Percentiles rank a stretch among this genome's conserved stretches.
phyloP scores from a whole-genome alignment of 192 early-diverging fungal genomes.

The Backusella australiensis region DNA sequence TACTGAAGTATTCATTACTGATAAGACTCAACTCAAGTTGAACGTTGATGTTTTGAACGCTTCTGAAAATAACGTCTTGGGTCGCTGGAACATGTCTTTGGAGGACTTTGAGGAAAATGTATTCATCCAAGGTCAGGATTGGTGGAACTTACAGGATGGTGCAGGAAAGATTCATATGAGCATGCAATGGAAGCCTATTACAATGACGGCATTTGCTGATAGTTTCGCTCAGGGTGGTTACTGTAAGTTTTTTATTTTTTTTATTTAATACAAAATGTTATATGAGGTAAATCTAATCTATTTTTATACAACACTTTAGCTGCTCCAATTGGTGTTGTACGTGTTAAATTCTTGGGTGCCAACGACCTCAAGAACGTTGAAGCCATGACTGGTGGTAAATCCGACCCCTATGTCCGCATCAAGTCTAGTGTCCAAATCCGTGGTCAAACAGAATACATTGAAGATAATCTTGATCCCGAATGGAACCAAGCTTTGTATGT shows the following conservation, averaged over 20 bases:
- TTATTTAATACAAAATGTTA: background rate
- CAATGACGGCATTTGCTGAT: conserved; percentile 57
- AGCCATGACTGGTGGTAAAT: conserved; percentile 72
- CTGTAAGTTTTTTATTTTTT: conserved; percentile 34
- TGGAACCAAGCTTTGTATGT: conserved; percentile 93
- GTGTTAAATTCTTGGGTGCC: conserved; percentile 73
- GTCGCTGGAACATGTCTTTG: conserved; percentile 33
- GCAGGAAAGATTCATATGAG: conserved; percentile 41
- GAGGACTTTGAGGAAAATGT: conserved; percentile 31
- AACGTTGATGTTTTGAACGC: conserved; percentile 60
- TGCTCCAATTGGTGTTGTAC: conserved; percentile 76
- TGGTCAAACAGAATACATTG: conserved; percentile 76
- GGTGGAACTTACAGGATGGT: conserved; percentile 39
- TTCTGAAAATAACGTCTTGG: conserved; percentile 43
- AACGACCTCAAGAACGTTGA: conserved; percentile 85
- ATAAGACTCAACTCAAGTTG: conserved; percentile 60
- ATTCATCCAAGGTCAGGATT: conserved; percentile 41
- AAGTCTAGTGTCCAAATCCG: conserved; percentile 59
- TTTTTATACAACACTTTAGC: conserved; percentile 11
- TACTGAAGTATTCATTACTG: conserved; percentile 69
- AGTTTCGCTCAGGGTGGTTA: conserved; percentile 49
- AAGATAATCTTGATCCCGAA: conserved; percentile 81
- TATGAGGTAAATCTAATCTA: background rate
- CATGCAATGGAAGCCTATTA: conserved; percentile 72
- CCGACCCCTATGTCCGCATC: conserved; percentile 89